Evolutionary conservation across 495 filamentous ascomycete genomes (phyloP).

Genomic region (Penicillium mononematosum): DNA sequence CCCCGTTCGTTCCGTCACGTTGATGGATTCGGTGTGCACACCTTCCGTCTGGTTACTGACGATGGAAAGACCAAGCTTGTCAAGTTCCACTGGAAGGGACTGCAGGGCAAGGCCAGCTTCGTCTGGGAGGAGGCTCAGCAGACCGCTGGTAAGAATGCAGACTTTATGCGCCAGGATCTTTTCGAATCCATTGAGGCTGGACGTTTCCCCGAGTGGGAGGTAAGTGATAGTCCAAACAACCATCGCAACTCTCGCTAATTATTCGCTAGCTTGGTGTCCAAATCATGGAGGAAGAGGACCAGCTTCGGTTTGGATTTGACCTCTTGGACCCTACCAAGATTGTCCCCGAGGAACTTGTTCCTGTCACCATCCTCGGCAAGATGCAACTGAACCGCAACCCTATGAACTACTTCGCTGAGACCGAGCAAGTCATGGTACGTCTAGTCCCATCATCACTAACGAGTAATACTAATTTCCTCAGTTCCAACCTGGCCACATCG

Average conservation of each 20-base stretch:
- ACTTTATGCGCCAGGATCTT: constrained; percentile 69
- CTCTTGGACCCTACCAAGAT: constrained; percentile 76
- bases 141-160: constrained; percentile 66
- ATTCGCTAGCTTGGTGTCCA: constrained; percentile 58
- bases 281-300: constrained; percentile 67
- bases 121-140: constrained; percentile 74
- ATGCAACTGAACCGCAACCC: constrained; percentile 71
- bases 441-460: not conserved
- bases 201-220: constrained; percentile 69
- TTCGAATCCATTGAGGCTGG: constrained; percentile 67
- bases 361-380: constrained; percentile 63
- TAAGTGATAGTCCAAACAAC: constrained; percentile 15
- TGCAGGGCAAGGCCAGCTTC: constrained; percentile 65
- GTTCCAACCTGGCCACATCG: constrained; percentile 52
- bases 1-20: constrained; percentile 69
- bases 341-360: constrained; percentile 68
- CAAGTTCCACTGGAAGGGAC: constrained; percentile 71
- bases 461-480: constrained; percentile 14
- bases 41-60: constrained; percentile 67
- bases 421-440: constrained; percentile 67
- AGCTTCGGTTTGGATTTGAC: constrained; percentile 66
- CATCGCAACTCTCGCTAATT: constrained; percentile 9
- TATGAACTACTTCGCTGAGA: constrained; percentile 76
- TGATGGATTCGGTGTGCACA: constrained; percentile 72
- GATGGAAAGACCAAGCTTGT: constrained; percentile 63